Evolutionary conservation across 495 filamentous ascomycete species (phyloP), one percentile per base, ranked within the genome.

Genomic region (Opeltia flavorubescens): DNA sequence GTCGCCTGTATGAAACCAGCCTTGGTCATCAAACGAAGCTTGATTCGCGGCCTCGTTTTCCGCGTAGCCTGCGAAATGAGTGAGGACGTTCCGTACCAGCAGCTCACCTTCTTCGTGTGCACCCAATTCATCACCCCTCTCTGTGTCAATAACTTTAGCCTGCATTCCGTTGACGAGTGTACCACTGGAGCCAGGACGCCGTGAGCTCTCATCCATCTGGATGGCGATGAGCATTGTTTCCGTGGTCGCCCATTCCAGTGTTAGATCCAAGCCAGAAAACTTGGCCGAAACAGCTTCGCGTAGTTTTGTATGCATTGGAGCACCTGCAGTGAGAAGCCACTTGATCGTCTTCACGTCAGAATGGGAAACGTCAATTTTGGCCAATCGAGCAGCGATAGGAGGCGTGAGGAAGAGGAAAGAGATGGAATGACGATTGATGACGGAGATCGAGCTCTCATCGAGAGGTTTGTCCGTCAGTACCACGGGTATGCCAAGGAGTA

Each of bases 321-420:
- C 56, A 8, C 56, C 56, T 1, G 56, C 56, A 12, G 56, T 49
- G 17, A 59, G 50, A 11, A 59, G 47, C 56, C 56, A 59, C 48
- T 59, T 59, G 48, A 59, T 49, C n/a, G 50, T 52, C 21, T 25
- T 43, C 20, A 51, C 46, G 7, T 55, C 51, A 11, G 49, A 40
- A 20, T 5, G 17, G 9, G 42, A 17, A 21, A 25, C 13, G 13
- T 56, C 54, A 8, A 48, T 34, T 23, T 50, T 52, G 9, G 56
- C 56, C 4, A 56, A 31, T 27, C 47, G 40, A 11, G 56, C 56
- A 8, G 53, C 56, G 5, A 59, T 33, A 6, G 56, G 54, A 5
- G 56, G 56, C 4, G 53, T 51, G 9, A 56, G 44, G 48, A 59
- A 56, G 33, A 59, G 43, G 46, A 59, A 59, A 1, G 44, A 51